Percentiles rank a stretch among this genome's conserved stretches.
Evolutionary conservation across 2,329 filamentous ascomycete species (phyloP).

Genomic region (Scortechinia acanthostroma): DNA sequence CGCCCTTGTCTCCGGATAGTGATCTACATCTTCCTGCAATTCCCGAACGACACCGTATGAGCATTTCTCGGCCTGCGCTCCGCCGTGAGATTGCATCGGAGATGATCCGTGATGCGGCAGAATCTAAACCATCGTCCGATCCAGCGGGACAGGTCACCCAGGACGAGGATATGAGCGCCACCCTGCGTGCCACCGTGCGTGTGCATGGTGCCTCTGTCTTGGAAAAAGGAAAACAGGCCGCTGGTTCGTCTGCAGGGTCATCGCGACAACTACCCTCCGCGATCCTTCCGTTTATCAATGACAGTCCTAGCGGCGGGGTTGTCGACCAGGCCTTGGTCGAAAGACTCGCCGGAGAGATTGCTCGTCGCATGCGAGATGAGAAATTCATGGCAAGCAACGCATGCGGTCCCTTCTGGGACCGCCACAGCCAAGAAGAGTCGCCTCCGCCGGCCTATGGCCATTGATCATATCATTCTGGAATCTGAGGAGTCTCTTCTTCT

Average conservation of each 20-base stretch:
- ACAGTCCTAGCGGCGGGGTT: background rate
- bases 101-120: background rate
- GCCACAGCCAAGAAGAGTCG: background rate
- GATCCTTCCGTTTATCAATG: background rate
- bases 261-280: background rate
- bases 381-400: background rate
- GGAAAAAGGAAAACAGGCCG: no score
- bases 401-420: background rate
- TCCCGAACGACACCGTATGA: background rate
- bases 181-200: no score
- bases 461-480: background rate
- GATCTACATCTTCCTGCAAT: background rate
- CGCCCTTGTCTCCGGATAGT: background rate
- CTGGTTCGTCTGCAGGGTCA: background rate
- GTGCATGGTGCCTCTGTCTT: background rate
- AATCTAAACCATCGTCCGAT: background rate
- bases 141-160: background rate
- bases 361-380: constrained; percentile 1
- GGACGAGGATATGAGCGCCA: no score
- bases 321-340: background rate
- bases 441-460: constrained; percentile 3
- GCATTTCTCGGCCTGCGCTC: background rate
- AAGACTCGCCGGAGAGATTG: background rate
- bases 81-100: background rate
- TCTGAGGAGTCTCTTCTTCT: background rate